Percentiles rank a stretch among this genome's conserved stretches.
Evolutionary conservation across 2,329 filamentous ascomycete species (phyloP).

Genomic region (Dothistroma septosporum): DNA sequence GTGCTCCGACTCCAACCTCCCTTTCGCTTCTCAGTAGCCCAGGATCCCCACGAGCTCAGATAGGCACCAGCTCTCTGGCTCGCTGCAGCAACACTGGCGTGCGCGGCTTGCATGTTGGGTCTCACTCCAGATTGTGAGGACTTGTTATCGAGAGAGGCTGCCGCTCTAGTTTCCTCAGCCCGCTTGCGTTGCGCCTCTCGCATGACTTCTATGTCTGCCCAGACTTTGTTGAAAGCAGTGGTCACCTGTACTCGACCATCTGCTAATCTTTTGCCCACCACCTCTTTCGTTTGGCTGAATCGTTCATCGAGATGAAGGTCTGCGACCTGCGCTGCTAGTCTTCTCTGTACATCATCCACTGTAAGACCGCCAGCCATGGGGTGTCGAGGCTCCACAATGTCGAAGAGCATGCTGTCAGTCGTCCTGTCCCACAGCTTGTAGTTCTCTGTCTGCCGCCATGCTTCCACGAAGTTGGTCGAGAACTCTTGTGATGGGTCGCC

Average conservation of each 20-base stretch:
- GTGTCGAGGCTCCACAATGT: slow-evolving; percentile 88
- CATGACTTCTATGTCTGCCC: slow-evolving; percentile 81
- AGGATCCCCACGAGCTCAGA: slow-evolving; percentile 59
- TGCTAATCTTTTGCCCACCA: slow-evolving; percentile 81
- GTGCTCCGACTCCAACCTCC: slow-evolving; percentile 7
- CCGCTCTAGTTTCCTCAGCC: slow-evolving; percentile 53
- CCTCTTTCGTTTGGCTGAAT: slow-evolving; percentile 76
- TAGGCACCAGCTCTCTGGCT: slow-evolving; percentile 58
- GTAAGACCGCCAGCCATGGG: slow-evolving; percentile 88
- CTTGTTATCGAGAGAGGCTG: slow-evolving; percentile 20
- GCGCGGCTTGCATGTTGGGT: slow-evolving; percentile 52
- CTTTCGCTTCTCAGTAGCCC: slow-evolving; percentile 72
- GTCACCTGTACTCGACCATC: slow-evolving; percentile 85
- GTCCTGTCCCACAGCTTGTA: slow-evolving; percentile 77
- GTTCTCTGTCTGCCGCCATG: slow-evolving; percentile 84
- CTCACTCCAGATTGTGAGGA: slow-evolving; percentile 11
- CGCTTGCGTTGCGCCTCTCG: slow-evolving; percentile 67
- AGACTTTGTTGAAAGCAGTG: slow-evolving; percentile 80
- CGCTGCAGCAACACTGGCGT: slow-evolving; percentile 53
- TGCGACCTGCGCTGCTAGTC: slow-evolving; percentile 85
- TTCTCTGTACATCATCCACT: slow-evolving; percentile 89
- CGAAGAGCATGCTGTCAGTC: slow-evolving; percentile 80
- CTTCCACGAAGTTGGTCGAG: slow-evolving; percentile 75
- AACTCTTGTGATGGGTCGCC: slow-evolving; percentile 85
- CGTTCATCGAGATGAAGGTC: slow-evolving; percentile 91